phyloP scores from a whole-genome alignment of 305 asterid genomes.

The Ruellia speciosa region DNA sequence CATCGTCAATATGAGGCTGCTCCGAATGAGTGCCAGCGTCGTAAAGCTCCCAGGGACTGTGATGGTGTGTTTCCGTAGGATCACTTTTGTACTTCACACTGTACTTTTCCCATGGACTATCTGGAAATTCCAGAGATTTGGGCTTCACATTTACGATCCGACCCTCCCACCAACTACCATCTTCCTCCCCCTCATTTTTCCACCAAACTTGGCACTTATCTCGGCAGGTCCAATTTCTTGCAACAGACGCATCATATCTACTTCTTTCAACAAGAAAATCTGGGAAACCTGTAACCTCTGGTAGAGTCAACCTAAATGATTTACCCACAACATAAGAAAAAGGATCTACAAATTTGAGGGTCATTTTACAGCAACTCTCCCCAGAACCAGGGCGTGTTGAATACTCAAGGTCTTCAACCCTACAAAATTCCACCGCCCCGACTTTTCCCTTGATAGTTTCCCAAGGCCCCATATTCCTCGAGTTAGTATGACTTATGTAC shows the following conservation, averaged over 20 bases:
- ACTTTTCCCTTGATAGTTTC: constrained; percentile 50
- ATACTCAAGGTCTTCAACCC: constrained; percentile 67
- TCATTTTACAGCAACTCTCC: constrained; percentile 92
- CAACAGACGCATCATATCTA: constrained; percentile 71
- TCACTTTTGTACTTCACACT: constrained; percentile 75
- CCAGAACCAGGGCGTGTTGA: constrained; percentile 83
- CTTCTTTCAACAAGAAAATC: constrained; percentile 90
- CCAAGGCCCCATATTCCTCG: constrained; percentile 69
- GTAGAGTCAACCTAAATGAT: constrained; percentile 70
- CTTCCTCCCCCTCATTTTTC: constrained; percentile 77
- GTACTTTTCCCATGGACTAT: constrained; percentile 95
- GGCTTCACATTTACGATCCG: constrained; percentile 62
- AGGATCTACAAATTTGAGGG: constrained; percentile 63
- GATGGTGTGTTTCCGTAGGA: constrained; percentile 68
- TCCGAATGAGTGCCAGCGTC: constrained; percentile 56
- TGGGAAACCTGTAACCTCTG: constrained; percentile 79
- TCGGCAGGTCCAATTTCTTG: constrained; percentile 74
- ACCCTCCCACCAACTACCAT: constrained; percentile 94
- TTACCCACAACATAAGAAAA: constrained; percentile 55
- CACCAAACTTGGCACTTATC: constrained; percentile 95
- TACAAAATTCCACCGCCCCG: constrained; percentile 74
- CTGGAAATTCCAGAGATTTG: constrained; percentile 69
- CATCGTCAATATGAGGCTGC: constrained; percentile 67
- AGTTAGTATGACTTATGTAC: constrained; percentile 38
- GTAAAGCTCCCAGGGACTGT: constrained; percentile 97